A percentile compares a stretch with the other conserved stretches of the same genome.
Evolutionary conservation across 2,329 filamentous ascomycete genomes (phyloP).

Genomic region (Aspergillus pseudoviridinutans): DNA sequence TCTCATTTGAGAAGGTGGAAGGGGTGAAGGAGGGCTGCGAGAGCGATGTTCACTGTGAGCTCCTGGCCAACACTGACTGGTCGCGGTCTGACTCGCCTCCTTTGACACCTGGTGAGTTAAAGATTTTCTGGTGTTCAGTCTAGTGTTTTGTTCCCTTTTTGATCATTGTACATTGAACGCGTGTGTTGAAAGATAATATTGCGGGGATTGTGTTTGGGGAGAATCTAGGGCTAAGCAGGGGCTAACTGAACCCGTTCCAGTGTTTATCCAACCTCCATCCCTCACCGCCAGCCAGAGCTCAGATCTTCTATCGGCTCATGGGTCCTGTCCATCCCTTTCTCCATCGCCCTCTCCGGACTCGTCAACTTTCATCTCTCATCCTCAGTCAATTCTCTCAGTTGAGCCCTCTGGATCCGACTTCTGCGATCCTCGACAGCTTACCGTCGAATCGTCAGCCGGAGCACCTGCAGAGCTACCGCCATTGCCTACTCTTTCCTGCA

Average conservation of each 20-base stretch:
- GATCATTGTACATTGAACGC: neutral
- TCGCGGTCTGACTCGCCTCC: conserved; percentile 73
- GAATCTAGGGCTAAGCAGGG: conserved; percentile 14
- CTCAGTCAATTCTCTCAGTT: conserved; percentile 61
- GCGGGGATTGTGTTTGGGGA: neutral
- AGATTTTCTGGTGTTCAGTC: neutral
- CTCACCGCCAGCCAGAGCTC: conserved; percentile 59
- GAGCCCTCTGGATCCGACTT: conserved; percentile 72
- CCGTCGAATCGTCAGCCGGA: conserved; percentile 56
- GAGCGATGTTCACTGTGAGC: conserved; percentile 66
- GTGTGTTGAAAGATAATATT: neutral
- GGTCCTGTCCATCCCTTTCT: conserved; percentile 74
- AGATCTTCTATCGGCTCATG: conserved; percentile 68
- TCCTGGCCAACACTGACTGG: conserved; percentile 71
- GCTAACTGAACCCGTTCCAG: conserved; percentile 39
- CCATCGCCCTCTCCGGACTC: conserved; percentile 80
- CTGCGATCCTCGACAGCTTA: conserved; percentile 87
- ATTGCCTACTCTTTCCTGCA: conserved; percentile 49
- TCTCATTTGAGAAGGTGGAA: conserved; percentile 64
- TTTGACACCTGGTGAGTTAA: conserved; percentile 79
- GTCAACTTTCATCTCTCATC: conserved; percentile 68
- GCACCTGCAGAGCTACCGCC: conserved; percentile 60
- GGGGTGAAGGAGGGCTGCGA: conserved; percentile 69
- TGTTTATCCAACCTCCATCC: conserved; percentile 65
- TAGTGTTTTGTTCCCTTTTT: neutral